Percentiles rank a stretch among this genome's conserved stretches.
Conservation (phyloP, 2,329 filamentous ascomycete species). For the Incumbomyces lentus region DNA sequence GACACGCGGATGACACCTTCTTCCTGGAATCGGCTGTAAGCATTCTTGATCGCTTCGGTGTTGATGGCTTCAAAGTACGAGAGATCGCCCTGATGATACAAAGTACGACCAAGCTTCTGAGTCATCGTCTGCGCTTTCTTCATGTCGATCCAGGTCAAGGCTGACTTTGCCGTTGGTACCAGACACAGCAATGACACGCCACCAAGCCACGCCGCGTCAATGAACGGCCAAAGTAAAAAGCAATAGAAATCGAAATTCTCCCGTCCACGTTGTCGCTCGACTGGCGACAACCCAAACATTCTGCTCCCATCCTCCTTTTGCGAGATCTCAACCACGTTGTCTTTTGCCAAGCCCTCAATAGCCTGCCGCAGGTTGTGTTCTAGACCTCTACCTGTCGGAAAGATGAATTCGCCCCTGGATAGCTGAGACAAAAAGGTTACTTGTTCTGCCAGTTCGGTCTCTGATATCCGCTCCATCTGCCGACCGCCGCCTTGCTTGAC, state of each 20-base stretch:
- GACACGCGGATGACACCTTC: slow-evolving; percentile 76
- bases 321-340: slow-evolving; percentile 61
- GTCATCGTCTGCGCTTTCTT: slow-evolving; percentile 70
- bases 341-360: slow-evolving; percentile 62
- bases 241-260: slow-evolving; percentile 99
- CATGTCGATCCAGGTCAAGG: slow-evolving; percentile 62
- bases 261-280: slow-evolving; percentile 65
- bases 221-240: slow-evolving; percentile 97
- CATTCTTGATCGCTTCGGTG: slow-evolving; percentile 91
- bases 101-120: slow-evolving; percentile 81
- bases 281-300: slow-evolving; percentile 62
- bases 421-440: slow-evolving; percentile 81
- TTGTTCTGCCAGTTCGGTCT: slow-evolving; percentile 62
- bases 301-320: slow-evolving; percentile 42
- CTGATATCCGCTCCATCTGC: slow-evolving; percentile 66
- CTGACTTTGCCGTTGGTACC: slow-evolving; percentile 50
- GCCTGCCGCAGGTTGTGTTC: slow-evolving; percentile 71
- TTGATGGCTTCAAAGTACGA: slow-evolving; percentile 98
- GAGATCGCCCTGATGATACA: slow-evolving; percentile 94
- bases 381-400: slow-evolving; percentile 69
- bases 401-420: slow-evolving; percentile 95
- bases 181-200: slow-evolving; percentile 80
- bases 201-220: slow-evolving; percentile 87
- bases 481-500: slow-evolving; percentile 88
- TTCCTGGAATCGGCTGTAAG: slow-evolving; percentile 77